Conservation (phyloP, 176 grass and related monocot genomes). For the Cocos nucifera region DNA sequence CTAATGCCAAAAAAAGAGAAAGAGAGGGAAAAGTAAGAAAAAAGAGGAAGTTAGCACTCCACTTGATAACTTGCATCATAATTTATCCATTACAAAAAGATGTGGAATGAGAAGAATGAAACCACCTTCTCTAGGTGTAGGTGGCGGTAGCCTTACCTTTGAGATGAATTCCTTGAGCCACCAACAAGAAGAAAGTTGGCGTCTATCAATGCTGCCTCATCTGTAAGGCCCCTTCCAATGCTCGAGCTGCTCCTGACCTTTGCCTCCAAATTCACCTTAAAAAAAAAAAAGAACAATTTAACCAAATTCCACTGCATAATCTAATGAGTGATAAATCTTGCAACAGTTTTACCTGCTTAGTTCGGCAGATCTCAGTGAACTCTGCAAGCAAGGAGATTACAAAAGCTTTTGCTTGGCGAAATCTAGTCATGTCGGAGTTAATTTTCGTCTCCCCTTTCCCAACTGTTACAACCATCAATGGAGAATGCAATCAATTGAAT, state of each 20-base stretch:
- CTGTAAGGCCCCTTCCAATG: slow-evolving; percentile 67
- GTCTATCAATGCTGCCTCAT: slow-evolving; percentile 57
- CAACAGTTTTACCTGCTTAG: slow-evolving; percentile 52
- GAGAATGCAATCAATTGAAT: not conserved
- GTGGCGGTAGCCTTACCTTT: slow-evolving; percentile 25
- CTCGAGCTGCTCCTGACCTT: slow-evolving; percentile 68
- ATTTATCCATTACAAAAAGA: too few relatives aligned
- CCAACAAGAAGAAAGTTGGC: slow-evolving; percentile 66
- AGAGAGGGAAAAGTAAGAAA: not conserved
- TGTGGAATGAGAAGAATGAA: too few relatives aligned
- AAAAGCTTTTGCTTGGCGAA: slow-evolving; percentile 72
- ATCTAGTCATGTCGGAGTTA: slow-evolving; percentile 34
- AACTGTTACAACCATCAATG: slow-evolving; percentile 11
- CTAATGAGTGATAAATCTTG: not conserved
- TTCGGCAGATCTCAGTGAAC: slow-evolving; percentile 54
- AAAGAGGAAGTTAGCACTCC: too few relatives aligned
- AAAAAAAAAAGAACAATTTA: not conserved
- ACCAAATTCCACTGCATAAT: too few relatives aligned
- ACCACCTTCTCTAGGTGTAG: too few relatives aligned
- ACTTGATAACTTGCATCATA: too few relatives aligned
- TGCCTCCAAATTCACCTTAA: slow-evolving; percentile 95
- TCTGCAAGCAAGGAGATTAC: slow-evolving; percentile 88
- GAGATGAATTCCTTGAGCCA: slow-evolving; percentile 50
- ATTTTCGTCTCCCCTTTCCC: slow-evolving; percentile 23
- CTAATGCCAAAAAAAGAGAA: not conserved